Conservation (phyloP, 108 stramenopile genomes). For the Fragilaria radians region DNA sequence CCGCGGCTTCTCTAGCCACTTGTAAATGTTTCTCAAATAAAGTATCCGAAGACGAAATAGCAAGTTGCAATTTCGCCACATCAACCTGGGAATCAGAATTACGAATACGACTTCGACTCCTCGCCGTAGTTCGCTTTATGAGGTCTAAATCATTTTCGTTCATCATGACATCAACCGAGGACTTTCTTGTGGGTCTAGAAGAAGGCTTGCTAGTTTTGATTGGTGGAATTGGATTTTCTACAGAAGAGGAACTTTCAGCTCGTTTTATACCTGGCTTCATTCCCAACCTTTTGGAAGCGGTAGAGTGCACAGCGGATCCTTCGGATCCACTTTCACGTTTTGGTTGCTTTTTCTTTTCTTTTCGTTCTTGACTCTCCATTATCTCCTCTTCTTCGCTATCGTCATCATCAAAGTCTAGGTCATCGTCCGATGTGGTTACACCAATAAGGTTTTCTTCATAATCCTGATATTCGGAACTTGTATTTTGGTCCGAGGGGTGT, state of each 20-base stretch:
- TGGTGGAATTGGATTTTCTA: background rate
- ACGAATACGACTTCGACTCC: too few relatives aligned
- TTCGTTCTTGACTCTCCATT: background rate
- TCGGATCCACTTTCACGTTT: background rate
- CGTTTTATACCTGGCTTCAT: background rate
- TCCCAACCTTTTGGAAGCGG: background rate
- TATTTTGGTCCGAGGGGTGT: background rate
- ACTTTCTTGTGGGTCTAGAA: background rate
- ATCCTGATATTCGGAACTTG: background rate
- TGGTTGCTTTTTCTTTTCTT: background rate
- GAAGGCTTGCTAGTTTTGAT: background rate
- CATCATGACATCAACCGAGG: too few relatives aligned
- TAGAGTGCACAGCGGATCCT: background rate
- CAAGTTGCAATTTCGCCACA: too few relatives aligned
- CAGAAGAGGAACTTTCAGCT: background rate
- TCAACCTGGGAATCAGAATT: too few relatives aligned
- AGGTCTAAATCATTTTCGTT: too few relatives aligned
- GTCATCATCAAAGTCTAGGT: background rate
- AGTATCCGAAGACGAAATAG: too few relatives aligned
- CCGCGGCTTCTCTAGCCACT: background rate
- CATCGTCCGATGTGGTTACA: background rate
- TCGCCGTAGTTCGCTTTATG: too few relatives aligned
- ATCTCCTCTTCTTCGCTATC: background rate
- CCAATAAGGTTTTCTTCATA: background rate
- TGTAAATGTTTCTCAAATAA: background rate